These are phyloP conservation scores for Pseudonitzschia multiseries DNA, from an alignment of 108 stramenopile species.

Conservation along the genomic window DNA sequence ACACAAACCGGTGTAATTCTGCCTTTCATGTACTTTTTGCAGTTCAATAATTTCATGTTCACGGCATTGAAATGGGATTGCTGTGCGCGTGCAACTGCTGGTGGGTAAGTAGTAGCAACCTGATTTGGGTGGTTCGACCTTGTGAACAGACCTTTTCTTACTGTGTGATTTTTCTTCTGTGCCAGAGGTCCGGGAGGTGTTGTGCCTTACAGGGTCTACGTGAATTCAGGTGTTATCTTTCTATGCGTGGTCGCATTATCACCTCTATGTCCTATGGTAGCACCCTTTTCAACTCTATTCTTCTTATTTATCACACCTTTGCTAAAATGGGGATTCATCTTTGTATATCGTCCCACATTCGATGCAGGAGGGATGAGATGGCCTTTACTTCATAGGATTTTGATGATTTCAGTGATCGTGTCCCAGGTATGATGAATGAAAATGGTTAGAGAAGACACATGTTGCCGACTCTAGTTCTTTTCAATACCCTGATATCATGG, in stretches of 20 bases:
- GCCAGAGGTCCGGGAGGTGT: slow-evolving; percentile 62
- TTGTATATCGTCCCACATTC: slow-evolving; percentile 69
- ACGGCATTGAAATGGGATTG: slow-evolving; percentile 18
- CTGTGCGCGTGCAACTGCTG: slow-evolving; percentile 26
- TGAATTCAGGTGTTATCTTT: slow-evolving; percentile 83
- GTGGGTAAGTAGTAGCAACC: slow-evolving; percentile 18
- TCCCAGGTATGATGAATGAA: slow-evolving; percentile 14
- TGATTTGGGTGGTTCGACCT: neutral
- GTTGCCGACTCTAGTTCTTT: neutral
- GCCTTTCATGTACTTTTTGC: slow-evolving; percentile 75
- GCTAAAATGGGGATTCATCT: slow-evolving; percentile 67
- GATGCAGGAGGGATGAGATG: slow-evolving; percentile 53
- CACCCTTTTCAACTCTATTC: slow-evolving; percentile 61
- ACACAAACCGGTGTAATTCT: slow-evolving; percentile 52
- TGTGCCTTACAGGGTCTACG: slow-evolving; percentile 76
- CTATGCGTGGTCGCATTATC: slow-evolving; percentile 70
- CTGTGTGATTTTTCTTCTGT: neutral
- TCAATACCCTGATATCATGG: neutral
- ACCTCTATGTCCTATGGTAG: slow-evolving; percentile 73
- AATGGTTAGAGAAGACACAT: neutral
- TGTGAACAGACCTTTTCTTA: neutral
- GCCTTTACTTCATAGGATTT: slow-evolving; percentile 77
- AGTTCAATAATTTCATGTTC: slow-evolving; percentile 74
- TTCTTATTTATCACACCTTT: slow-evolving; percentile 65
- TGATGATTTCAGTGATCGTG: slow-evolving; percentile 53